A percentile compares a stretch with the other conserved stretches of the same genome.
Conservation (phyloP, 73 alveolate species). For the Paraurostyla sp. region DNA sequence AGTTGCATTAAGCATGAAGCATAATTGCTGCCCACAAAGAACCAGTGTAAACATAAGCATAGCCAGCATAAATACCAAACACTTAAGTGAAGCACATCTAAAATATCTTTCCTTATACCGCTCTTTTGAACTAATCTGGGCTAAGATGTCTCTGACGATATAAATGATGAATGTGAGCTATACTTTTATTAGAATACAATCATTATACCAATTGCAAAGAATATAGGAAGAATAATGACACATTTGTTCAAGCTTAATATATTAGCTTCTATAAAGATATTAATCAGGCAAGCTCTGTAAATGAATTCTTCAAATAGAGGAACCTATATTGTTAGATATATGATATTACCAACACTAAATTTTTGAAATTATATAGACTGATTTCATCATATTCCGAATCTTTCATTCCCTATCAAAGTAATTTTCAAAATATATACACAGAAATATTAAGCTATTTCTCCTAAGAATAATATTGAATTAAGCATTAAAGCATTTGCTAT, state of each 20-base stretch:
- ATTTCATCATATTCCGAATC: slow-evolving; percentile 10
- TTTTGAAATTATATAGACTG: slow-evolving; percentile 10
- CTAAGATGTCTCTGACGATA: slow-evolving; percentile 11
- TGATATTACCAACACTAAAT: slow-evolving; percentile 26
- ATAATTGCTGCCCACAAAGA: slow-evolving; percentile 58
- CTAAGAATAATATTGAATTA: slow-evolving; percentile 31
- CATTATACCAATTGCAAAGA: slow-evolving; percentile 53
- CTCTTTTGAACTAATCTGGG: slow-evolving; percentile 9
- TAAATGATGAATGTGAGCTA: slow-evolving; percentile 62
- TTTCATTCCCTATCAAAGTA: background rate
- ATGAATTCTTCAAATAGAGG: slow-evolving; percentile 62
- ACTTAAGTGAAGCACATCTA: slow-evolving; percentile 39
- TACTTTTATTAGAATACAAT: background rate
- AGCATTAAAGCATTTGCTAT: slow-evolving; percentile 32
- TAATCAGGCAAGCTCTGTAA: slow-evolving; percentile 58
- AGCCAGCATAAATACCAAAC: slow-evolving; percentile 70
- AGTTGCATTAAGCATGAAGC: slow-evolving; percentile 59
- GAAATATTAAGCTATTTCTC: slow-evolving; percentile 37
- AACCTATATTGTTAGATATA: too few species aligned
- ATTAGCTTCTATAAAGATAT: slow-evolving; percentile 47
- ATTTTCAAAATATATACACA: background rate
- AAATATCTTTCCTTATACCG: slow-evolving; percentile 6
- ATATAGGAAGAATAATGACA: slow-evolving; percentile 30
- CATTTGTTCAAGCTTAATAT: slow-evolving; percentile 1
- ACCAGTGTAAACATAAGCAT: slow-evolving; percentile 51